phyloP scores from a whole-genome alignment of 495 filamentous ascomycete species.

The Penicillium macrosclerotiorum region DNA sequence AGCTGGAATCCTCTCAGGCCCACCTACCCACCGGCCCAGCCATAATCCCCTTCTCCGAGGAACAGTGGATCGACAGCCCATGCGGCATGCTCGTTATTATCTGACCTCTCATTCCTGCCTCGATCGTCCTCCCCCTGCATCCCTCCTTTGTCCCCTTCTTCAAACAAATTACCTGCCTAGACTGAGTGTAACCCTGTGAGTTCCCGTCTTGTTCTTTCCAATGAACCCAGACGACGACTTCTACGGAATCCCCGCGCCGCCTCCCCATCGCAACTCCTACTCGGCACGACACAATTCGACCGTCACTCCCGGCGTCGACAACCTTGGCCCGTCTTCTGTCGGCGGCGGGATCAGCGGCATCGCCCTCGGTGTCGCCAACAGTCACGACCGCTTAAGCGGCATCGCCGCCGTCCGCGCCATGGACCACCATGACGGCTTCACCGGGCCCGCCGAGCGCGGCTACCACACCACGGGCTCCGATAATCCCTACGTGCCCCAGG shows the following conservation, averaged over 20 bases:
- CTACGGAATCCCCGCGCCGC: conserved; percentile 14
- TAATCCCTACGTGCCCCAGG: conserved; percentile 43
- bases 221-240: conserved; percentile 12
- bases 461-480: conserved; percentile 44
- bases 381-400: conserved; percentile 69
- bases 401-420: conserved; percentile 61
- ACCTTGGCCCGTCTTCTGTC: conserved; percentile 65
- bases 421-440: conserved; percentile 30
- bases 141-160: too few relatives aligned
- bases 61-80: too few relatives aligned
- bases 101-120: too few relatives aligned
- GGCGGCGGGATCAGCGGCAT: conserved; percentile 79
- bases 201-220: too few relatives aligned
- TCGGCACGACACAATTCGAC: conserved; percentile 42
- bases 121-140: too few relatives aligned
- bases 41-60: too few relatives aligned
- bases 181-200: too few relatives aligned
- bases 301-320: conserved; percentile 72
- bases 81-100: too few relatives aligned
- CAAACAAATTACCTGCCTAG: too few relatives aligned
- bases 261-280: conserved; percentile 13
- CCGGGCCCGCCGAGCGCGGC: conserved; percentile 44
- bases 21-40: too few relatives aligned
- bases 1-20: too few relatives aligned
- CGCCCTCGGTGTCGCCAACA: conserved; percentile 70